These are phyloP conservation scores for Talinum fruticosum DNA, from an alignment of 148 eudicot genomes.

Conservation along the genomic window DNA sequence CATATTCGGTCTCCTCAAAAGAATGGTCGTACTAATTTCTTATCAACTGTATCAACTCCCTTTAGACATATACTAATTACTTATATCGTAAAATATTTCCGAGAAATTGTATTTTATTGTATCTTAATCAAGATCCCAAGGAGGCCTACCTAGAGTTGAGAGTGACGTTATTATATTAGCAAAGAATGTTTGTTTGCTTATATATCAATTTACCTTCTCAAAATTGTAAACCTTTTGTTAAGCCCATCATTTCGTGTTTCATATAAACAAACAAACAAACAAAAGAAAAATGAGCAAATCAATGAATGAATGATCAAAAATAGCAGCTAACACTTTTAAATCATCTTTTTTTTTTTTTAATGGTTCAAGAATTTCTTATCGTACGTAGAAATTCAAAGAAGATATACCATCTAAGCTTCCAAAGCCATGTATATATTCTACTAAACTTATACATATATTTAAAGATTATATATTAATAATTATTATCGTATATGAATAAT, in stretches of 20 bases:
- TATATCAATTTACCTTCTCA: neutral
- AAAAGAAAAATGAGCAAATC: no score
- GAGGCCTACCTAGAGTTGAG: neutral
- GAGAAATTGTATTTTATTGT: constrained; percentile 17
- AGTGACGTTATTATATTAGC: neutral
- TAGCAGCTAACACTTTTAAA: neutral
- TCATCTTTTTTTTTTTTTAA: neutral
- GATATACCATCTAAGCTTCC: no score
- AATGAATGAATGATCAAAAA: neutral
- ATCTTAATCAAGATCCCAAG: constrained; percentile 28
- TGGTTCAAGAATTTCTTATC: no score
- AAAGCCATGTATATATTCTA: no score
- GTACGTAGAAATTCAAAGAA: no score
- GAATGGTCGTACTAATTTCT: no score
- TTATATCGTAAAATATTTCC: constrained; percentile 24
- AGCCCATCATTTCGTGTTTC: neutral
- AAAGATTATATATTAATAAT: no score
- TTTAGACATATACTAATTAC: neutral
- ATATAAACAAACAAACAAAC: neutral
- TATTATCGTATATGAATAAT: no score
- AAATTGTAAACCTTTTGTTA: neutral
- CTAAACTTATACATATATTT: no score
- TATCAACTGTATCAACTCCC: no score
- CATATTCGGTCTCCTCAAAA: no score
- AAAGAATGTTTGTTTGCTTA: neutral